Base-by-base conservation (phyloP, 768 basidiomycete species). In the Astraeus odoratus region DNA sequence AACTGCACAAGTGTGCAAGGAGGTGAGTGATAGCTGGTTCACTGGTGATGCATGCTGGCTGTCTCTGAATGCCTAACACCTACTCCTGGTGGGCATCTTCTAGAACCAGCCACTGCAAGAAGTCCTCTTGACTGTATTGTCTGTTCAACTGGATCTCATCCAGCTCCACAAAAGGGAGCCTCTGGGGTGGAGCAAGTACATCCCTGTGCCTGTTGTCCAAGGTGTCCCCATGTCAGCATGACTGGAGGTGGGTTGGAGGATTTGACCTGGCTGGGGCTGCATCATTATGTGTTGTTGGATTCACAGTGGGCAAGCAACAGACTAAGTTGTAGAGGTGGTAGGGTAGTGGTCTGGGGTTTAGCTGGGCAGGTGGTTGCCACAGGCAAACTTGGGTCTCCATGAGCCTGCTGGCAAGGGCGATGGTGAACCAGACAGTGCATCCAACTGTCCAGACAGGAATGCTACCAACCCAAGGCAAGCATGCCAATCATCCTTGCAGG, bases 121-220 rank as follows among this genome's bases (percentile, higher is more conserved):
- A 13, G 76, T 99, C 38, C 71, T 92, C 20, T 71, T 77, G 41
- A 72, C 77, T 4, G 74, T 90, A 19, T 73, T 80, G 5, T 73
- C 74, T 26, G 83, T 78, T 4, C 80, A 84, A 44, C 73, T 99
- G 42, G 95, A 98, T 61, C 55, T 88, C 29, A 93, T 99, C 20
- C 96, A 99, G 62, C 70, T 99, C 35, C 96, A 99, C 55, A 96
- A 96, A 12, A 67, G 76, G 19, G 96, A 98, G 62, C 91, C 95
- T 1, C 59, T 75, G 20, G 84, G 84, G 44, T 93, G 85, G 86
- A 78, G 86, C 13, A 71, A 72, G n/a, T 82, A 86, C 53, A 81
- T 98, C 33, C 82, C 87, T 22, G 85, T 95, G 3, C 96, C 96
- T 1, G 86, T 92, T 48, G 86, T 97, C 57, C 80, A n/a, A n/a